Percentiles rank a stretch among this genome's conserved stretches.
phyloP scores from a whole-genome alignment of 2,329 filamentous ascomycete genomes.

The Botrytis squamosa region DNA sequence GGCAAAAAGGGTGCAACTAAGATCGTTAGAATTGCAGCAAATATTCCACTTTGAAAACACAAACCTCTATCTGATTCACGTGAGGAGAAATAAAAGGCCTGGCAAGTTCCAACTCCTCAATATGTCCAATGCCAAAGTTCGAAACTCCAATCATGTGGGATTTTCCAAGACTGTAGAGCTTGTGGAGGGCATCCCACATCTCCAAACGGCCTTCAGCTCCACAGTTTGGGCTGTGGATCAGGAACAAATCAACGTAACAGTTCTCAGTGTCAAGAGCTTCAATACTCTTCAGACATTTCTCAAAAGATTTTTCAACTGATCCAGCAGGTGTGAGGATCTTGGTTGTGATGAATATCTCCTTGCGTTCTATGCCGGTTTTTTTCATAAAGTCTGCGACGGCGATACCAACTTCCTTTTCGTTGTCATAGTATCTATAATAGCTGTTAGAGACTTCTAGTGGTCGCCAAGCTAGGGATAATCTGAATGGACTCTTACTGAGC shows the following conservation, averaged over 20 bases:
- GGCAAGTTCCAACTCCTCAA: slow-evolving; percentile 16
- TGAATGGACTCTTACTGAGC: slow-evolving; percentile 16
- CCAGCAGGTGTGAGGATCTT: slow-evolving; percentile 18
- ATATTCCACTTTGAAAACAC: slow-evolving; percentile 29
- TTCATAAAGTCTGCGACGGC: slow-evolving; percentile 15
- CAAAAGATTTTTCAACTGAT: slow-evolving; percentile 7
- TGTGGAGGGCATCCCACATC: slow-evolving; percentile 20
- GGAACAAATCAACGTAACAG: slow-evolving; percentile 26
- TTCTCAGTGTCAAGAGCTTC: slow-evolving; percentile 20
- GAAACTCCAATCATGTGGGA: slow-evolving; percentile 16
- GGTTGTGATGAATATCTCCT: slow-evolving; percentile 21
- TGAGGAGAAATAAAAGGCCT: slow-evolving; percentile 14
- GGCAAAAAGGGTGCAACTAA: slow-evolving; percentile 62
- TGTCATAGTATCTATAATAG: slow-evolving; percentile 19
- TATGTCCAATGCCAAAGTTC: slow-evolving; percentile 20
- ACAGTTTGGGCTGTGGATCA: slow-evolving; percentile 17
- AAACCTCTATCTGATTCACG: slow-evolving; percentile 23
- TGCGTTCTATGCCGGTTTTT: slow-evolving; percentile 6
- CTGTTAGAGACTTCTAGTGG: not conserved
- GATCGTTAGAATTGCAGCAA: not conserved
- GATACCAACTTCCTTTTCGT: slow-evolving; percentile 17
- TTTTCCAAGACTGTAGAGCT: slow-evolving; percentile 4
- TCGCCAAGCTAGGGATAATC: not conserved
- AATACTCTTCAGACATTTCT: slow-evolving; percentile 21
- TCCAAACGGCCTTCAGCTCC: slow-evolving; percentile 11